Evolutionary conservation across 148 eudicot genomes (phyloP).

Genomic region (Suaeda aralocaspica): DNA sequence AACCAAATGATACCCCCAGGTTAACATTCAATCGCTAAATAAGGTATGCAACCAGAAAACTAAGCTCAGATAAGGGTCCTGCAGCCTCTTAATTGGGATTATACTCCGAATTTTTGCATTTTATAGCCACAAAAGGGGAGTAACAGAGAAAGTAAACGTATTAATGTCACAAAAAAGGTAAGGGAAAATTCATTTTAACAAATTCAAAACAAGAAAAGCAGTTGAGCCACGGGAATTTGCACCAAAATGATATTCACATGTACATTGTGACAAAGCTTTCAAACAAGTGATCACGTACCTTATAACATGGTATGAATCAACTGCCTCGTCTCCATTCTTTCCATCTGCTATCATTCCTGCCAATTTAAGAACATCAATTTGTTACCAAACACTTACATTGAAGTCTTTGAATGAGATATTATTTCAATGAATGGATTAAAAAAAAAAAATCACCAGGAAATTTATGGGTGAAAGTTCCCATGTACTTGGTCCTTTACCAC

Average conservation of each 20-base stretch:
- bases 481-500: constrained; percentile 23
- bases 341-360: constrained; percentile 39
- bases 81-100: background rate
- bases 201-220: no score
- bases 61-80: background rate
- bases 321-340: constrained; percentile 40
- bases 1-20: constrained; percentile 1
- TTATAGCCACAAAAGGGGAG: no score
- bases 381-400: background rate
- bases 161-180: no score
- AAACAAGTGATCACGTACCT: constrained; percentile 25
- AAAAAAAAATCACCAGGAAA: constrained; percentile 21
- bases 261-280: no score
- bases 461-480: constrained; percentile 29
- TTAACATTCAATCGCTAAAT: background rate
- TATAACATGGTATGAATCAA: constrained; percentile 51
- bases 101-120: no score
- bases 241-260: no score
- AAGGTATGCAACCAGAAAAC: no score
- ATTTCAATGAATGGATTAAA: background rate
- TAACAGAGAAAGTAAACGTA: no score
- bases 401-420: background rate
- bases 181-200: no score
- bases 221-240: background rate
- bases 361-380: no score